Percentiles rank a stretch among this genome's conserved stretches.
Conservation (phyloP, 2,329 filamentous ascomycete genomes). For the Cercospora sp. region DNA sequence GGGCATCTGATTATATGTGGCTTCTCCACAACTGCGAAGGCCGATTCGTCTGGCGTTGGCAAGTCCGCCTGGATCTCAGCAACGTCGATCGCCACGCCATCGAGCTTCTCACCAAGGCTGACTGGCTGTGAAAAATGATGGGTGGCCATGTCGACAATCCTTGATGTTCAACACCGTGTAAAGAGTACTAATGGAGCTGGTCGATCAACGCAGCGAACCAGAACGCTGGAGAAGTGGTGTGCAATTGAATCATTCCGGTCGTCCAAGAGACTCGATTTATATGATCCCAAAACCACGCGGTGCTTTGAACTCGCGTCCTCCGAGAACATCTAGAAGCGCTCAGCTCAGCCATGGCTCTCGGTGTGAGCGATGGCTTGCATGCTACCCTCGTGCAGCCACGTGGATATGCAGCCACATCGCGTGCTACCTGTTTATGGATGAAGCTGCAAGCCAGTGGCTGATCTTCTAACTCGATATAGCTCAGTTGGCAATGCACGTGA, state of each 20-base stretch:
- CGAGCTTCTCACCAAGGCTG: neutral
- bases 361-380: neutral
- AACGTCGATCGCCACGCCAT: neutral
- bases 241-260: neutral
- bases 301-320: neutral
- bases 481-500: neutral
- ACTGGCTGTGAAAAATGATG: neutral
- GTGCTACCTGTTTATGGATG: neutral
- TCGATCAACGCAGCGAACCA: neutral
- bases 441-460: neutral
- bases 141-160: neutral
- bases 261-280: neutral
- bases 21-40: neutral
- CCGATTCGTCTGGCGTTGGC: neutral
- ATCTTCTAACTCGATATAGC: neutral
- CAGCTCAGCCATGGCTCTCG: neutral
- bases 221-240: neutral
- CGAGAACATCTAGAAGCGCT: neutral
- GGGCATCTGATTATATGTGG: neutral
- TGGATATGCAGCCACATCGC: neutral
- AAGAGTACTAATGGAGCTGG: neutral
- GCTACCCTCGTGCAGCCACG: neutral
- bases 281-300: neutral
- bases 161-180: neutral
- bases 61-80: neutral